Percentiles rank a stretch among this genome's conserved stretches.
Conservation (phyloP, 1,284 basidiomycete genomes). For the Malassezia sp. region DNA sequence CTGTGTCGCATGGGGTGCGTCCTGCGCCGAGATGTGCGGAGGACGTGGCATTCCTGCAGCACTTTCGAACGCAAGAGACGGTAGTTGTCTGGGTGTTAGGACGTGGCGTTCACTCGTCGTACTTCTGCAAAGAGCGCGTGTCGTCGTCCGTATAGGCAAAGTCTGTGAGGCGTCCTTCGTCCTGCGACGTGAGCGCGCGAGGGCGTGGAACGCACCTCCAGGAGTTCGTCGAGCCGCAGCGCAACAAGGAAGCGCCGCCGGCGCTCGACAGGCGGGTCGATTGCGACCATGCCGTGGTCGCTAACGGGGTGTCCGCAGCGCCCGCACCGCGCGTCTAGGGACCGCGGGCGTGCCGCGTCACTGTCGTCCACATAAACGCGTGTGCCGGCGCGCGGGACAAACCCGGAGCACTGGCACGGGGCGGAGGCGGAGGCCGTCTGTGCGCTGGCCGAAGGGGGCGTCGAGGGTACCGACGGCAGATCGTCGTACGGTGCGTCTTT, state of each 20-base stretch:
- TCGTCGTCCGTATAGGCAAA: constrained; percentile 64
- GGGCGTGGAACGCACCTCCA: constrained; percentile 55
- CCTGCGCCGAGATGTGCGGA: constrained; percentile 60
- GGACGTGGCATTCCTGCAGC: too few species aligned
- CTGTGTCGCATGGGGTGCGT: constrained; percentile 59
- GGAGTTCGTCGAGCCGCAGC: constrained; percentile 67
- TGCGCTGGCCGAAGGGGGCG: too few species aligned
- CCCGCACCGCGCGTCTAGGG: constrained; percentile 16
- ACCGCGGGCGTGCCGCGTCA: not conserved
- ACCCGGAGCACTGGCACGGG: constrained; percentile 3
- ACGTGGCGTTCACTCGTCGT: constrained; percentile 19
- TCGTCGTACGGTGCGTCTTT: constrained; percentile 1
- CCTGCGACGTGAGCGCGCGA: constrained; percentile 53
- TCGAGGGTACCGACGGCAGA: not conserved
- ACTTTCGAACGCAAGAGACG: constrained; percentile 18
- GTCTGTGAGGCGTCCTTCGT: constrained; percentile 62
- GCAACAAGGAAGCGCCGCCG: constrained; percentile 63
- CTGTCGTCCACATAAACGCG: not conserved
- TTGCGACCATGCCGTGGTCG: constrained; percentile 56
- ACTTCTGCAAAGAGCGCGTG: constrained; percentile 59
- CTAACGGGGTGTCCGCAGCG: constrained; percentile 61
- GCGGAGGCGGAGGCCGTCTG: not conserved
- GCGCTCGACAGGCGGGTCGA: constrained; percentile 44
- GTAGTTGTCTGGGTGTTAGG: constrained; percentile 24
- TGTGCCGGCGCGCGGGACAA: constrained; percentile 1